These are phyloP conservation scores for Cokeromyces recurvatus DNA, from an alignment of 371 early-diverging fungal species.

Conservation along the genomic window DNA sequence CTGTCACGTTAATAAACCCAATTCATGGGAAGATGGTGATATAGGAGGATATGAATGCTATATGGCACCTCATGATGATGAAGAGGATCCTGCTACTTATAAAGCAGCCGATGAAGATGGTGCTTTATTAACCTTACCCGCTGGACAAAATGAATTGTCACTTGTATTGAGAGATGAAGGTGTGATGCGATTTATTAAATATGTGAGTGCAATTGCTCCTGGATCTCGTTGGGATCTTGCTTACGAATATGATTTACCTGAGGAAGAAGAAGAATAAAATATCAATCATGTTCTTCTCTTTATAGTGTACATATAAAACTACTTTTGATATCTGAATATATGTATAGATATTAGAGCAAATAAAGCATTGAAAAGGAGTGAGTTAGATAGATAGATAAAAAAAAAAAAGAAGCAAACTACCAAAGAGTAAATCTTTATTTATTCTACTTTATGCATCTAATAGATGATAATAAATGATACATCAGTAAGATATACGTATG, in stretches of 20 bases:
- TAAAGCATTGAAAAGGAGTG: too few relatives aligned
- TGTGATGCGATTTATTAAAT: slow-evolving; percentile 77
- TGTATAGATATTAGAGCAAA: too few relatives aligned
- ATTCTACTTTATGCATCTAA: too few relatives aligned
- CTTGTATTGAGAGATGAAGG: slow-evolving; percentile 69
- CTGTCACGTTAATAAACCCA: slow-evolving; percentile 26
- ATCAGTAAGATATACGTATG: too few relatives aligned
- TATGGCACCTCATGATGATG: slow-evolving; percentile 66
- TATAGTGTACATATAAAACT: too few relatives aligned
- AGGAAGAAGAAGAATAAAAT: slow-evolving; percentile 6
- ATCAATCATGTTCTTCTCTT: too few relatives aligned
- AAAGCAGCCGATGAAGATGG: slow-evolving; percentile 49
- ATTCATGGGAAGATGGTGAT: slow-evolving; percentile 59
- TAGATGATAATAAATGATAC: too few relatives aligned
- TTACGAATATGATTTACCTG: slow-evolving; percentile 49
- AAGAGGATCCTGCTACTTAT: slow-evolving; percentile 70
- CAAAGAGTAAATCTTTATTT: too few relatives aligned
- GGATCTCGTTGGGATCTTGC: slow-evolving; percentile 74
- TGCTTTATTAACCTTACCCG: slow-evolving; percentile 61
- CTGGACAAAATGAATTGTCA: slow-evolving; percentile 58
- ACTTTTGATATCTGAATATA: too few relatives aligned
- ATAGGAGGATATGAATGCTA: slow-evolving; percentile 77
- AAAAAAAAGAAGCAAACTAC: too few relatives aligned
- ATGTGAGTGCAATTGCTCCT: slow-evolving; percentile 67
- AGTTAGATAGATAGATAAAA: too few relatives aligned